Conservation (phyloP, 2,329 filamentous ascomycete genomes). For the Colletotrichum spinosum region DNA sequence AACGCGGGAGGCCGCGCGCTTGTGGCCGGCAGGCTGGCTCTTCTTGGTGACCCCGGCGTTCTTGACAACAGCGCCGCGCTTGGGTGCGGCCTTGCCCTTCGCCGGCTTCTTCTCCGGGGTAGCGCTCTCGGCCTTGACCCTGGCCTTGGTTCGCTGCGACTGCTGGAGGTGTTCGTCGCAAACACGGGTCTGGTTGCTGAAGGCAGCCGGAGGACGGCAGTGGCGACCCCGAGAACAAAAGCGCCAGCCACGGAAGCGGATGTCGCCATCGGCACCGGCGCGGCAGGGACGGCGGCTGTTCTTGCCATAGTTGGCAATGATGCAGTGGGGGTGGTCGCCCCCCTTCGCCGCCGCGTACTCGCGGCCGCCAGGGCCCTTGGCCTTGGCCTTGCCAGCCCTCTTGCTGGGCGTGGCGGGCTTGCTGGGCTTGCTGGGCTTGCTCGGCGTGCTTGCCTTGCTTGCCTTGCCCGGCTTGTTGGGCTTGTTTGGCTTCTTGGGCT, state of each 20-base stretch:
- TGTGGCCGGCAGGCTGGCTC: neutral
- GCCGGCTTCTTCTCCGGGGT: neutral
- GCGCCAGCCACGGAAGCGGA: neutral
- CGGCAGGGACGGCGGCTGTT: slow-evolving; percentile 10
- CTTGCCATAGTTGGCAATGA: neutral
- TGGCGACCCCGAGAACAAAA: slow-evolving; percentile 8
- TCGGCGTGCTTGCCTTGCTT: too few relatives aligned
- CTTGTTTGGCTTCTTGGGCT: too few relatives aligned
- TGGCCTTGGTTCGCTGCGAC: neutral
- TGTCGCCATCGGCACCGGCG: neutral
- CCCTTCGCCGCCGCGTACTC: neutral
- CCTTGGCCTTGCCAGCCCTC: neutral
- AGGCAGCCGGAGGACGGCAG: neutral
- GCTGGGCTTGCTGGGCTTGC: too few relatives aligned
- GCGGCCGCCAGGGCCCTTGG: neutral
- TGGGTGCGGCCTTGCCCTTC: neutral
- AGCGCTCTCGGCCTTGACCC: too few relatives aligned
- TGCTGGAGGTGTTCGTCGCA: neutral
- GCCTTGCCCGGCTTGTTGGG: too few relatives aligned
- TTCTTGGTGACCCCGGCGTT: neutral
- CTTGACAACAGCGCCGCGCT: neutral
- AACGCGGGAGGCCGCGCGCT: too few relatives aligned
- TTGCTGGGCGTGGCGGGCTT: neutral
- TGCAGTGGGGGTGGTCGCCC: slow-evolving; percentile 1
- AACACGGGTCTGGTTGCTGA: neutral